A percentile compares a stretch with the other conserved stretches of the same genome.
phyloP scores from a whole-genome alignment of 805 yeast genomes.

The Candida ulmi region DNA sequence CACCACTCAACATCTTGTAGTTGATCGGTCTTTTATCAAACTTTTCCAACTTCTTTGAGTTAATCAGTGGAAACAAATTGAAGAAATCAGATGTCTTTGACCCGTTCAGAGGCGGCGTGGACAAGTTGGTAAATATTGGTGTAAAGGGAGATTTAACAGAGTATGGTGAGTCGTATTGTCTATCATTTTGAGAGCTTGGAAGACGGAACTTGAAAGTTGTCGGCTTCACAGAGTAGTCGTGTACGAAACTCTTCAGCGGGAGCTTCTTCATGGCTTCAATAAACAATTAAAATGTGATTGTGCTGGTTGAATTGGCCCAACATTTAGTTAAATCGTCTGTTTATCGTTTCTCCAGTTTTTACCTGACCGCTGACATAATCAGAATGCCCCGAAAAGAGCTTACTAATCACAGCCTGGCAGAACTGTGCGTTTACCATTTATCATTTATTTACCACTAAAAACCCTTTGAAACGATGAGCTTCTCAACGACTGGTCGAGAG shows the following conservation, averaged over 20 bases:
- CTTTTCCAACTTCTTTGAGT: slow-evolving; percentile 19
- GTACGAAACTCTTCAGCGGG: slow-evolving; percentile 1
- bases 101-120: slow-evolving; percentile 14
- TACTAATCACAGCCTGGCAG: too few relatives aligned
- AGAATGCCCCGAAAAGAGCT: too few relatives aligned
- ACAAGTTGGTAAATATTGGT: slow-evolving; percentile 9
- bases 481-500: too few relatives aligned
- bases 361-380: too few relatives aligned
- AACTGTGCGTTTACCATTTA: too few relatives aligned
- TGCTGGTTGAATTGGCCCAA: too few relatives aligned
- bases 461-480: too few relatives aligned
- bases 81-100: slow-evolving; percentile 14
- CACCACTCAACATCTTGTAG: slow-evolving; percentile 68
- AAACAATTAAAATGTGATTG: too few relatives aligned
- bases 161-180: slow-evolving; percentile 9
- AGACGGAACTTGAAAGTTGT: slow-evolving; percentile 15
- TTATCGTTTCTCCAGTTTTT: too few relatives aligned
- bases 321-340: too few relatives aligned
- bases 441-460: too few relatives aligned
- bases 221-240: slow-evolving; percentile 21
- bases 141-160: slow-evolving; percentile 11
- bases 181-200: slow-evolving; percentile 9
- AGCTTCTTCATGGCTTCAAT: background rate
- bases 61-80: slow-evolving; percentile 15
- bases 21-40: slow-evolving; percentile 45